A percentile compares a stretch with the other conserved stretches of the same genome.
Conservation (phyloP, 345 rosid genomes). For the Brassica carinata region DNA sequence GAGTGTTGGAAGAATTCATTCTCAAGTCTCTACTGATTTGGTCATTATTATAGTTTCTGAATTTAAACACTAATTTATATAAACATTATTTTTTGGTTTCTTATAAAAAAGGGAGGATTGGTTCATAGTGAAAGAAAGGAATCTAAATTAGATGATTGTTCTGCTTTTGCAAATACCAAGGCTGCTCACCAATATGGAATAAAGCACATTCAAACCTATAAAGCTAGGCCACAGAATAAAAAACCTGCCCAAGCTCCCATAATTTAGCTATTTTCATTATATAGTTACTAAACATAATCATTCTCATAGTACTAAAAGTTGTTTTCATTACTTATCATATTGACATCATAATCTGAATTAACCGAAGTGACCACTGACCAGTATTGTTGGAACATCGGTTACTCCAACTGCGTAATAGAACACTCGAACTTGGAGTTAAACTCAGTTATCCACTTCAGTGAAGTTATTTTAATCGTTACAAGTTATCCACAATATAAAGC, state of each 20-base stretch:
- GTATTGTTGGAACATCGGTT: neutral
- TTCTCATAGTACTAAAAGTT: neutral
- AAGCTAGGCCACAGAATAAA: conserved; percentile 36
- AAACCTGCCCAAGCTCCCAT: conserved; percentile 19
- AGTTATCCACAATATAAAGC: neutral
- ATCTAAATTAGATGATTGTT: conserved; percentile 49
- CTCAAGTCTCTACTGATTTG: conserved; percentile 29
- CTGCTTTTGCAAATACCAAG: conserved; percentile 72
- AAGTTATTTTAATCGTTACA: neutral
- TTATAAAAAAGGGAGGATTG: conserved; percentile 37
- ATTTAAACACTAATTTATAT: neutral
- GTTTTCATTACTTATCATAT: neutral
- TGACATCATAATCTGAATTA: neutral
- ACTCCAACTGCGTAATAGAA: neutral
- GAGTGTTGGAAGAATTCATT: neutral
- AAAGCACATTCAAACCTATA: conserved; percentile 66
- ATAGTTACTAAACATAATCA: conserved; percentile 9
- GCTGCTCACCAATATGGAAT: conserved; percentile 62
- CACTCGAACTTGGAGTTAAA: neutral
- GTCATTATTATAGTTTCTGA: conserved; percentile 6
- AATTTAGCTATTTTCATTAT: neutral
- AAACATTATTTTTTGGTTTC: neutral
- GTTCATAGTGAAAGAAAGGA: conserved; percentile 64
- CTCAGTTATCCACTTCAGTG: neutral
- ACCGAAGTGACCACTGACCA: neutral